Evolutionary conservation across 768 basidiomycete species (phyloP).

Genomic region (Sporobolomyces roseus): DNA sequence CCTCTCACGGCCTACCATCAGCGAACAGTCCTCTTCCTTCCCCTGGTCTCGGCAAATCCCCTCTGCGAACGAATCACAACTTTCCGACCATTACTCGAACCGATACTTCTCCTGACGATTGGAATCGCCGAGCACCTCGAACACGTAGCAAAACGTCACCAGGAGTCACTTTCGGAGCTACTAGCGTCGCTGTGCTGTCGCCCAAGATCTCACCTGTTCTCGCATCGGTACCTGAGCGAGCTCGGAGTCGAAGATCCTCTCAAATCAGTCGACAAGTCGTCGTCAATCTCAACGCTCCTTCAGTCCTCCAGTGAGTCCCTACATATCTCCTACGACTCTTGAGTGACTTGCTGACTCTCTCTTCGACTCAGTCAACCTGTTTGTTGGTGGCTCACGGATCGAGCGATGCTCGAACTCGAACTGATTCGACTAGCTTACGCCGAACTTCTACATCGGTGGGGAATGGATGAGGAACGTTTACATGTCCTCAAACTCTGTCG

Average conservation of each 20-base stretch:
- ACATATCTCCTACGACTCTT: neutral
- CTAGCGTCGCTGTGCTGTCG: slow-evolving; percentile 35
- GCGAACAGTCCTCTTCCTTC: slow-evolving; percentile 16
- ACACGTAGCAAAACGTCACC: slow-evolving; percentile 27
- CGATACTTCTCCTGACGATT: slow-evolving; percentile 11
- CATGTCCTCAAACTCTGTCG: slow-evolving; percentile 61
- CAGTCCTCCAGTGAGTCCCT: slow-evolving; percentile 18
- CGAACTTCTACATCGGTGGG: slow-evolving; percentile 71
- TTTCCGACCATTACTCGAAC: slow-evolving; percentile 19
- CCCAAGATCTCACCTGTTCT: slow-evolving; percentile 3
- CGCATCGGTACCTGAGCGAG: slow-evolving; percentile 9
- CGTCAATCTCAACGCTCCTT: neutral
- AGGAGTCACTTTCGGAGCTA: slow-evolving; percentile 32
- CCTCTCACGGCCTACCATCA: neutral
- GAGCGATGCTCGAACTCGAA: slow-evolving; percentile 52
- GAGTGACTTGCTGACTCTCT: neutral
- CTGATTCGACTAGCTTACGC: slow-evolving; percentile 61
- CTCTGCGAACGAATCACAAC: slow-evolving; percentile 1
- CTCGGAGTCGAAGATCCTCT: neutral
- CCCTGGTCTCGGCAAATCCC: slow-evolving; percentile 13
- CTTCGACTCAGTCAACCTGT: slow-evolving; percentile 5
- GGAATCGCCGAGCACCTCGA: neutral
- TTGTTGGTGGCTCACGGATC: slow-evolving; percentile 46
- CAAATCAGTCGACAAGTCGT: slow-evolving; percentile 7
- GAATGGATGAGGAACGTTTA: slow-evolving; percentile 63